These are phyloP conservation scores for Populus hybrid DNA, from an alignment of 441 rosid species.

Conservation along the genomic window DNA sequence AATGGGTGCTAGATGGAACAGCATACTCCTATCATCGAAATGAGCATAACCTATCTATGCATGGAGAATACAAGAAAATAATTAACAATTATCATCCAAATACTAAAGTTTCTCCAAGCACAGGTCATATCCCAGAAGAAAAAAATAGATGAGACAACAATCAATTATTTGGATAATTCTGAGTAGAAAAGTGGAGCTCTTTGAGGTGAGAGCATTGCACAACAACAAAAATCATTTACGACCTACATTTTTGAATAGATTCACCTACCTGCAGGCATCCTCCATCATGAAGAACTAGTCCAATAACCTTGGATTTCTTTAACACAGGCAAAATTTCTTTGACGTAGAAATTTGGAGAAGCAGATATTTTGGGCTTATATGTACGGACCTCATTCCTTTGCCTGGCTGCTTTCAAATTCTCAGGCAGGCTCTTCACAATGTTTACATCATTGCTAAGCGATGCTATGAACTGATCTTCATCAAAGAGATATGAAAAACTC, in stretches of 20 bases:
- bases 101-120: neutral
- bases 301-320: constrained; percentile 69
- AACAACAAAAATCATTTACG: no score
- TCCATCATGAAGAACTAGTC: constrained; percentile 72
- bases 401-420: constrained; percentile 74
- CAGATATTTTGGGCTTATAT: constrained; percentile 73
- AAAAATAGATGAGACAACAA: neutral
- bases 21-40: neutral
- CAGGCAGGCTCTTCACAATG: constrained; percentile 72
- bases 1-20: neutral
- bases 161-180: neutral
- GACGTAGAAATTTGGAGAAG: constrained; percentile 76
- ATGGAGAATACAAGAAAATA: no score
- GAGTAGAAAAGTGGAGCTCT: constrained; percentile 6
- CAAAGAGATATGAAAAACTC: constrained; percentile 94
- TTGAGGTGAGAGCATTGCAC: constrained; percentile 1
- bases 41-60: neutral
- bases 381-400: constrained; percentile 67
- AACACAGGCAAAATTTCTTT: constrained; percentile 75
- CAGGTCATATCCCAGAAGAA: neutral
- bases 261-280: constrained; percentile 86
- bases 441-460: constrained; percentile 78
- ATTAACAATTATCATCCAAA: neutral
- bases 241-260: constrained; percentile 6
- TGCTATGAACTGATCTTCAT: constrained; percentile 92